Evolutionary conservation across 768 basidiomycete species (phyloP).

Genomic region (Amyloporia xantha): DNA sequence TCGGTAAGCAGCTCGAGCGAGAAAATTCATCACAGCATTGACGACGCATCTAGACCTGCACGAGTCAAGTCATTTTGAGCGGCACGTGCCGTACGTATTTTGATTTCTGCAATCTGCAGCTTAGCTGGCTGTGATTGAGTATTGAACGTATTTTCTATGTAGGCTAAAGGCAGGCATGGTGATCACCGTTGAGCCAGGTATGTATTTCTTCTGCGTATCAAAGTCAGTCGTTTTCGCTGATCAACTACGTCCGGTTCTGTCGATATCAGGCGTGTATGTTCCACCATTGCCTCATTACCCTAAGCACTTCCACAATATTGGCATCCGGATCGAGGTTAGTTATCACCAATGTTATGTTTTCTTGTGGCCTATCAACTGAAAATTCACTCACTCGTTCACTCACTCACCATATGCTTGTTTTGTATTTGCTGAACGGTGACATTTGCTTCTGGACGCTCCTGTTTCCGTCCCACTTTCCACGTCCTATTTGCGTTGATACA

Average conservation of each 20-base stretch:
- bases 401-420: too few relatives aligned
- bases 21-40: background rate
- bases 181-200: slow-evolving; percentile 86
- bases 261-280: slow-evolving; percentile 72
- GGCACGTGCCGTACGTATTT: slow-evolving; percentile 45
- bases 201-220: too few relatives aligned
- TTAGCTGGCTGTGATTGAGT: too few relatives aligned
- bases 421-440: too few relatives aligned
- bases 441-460: background rate
- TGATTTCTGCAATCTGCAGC: slow-evolving; percentile 2
- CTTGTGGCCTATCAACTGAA: too few relatives aligned
- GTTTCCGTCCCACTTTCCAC: background rate
- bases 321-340: slow-evolving; percentile 90
- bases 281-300: slow-evolving; percentile 77
- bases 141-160: background rate
- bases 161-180: slow-evolving; percentile 85
- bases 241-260: background rate
- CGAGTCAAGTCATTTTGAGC: slow-evolving; percentile 64
- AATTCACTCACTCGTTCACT: too few relatives aligned
- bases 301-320: slow-evolving; percentile 82
- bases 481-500: slow-evolving; percentile 12
- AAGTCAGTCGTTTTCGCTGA: too few relatives aligned
- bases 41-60: slow-evolving; percentile 63
- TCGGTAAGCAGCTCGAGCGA: slow-evolving; percentile 47
- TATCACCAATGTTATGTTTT: too few relatives aligned